Evolutionary conservation across 192 early-diverging fungal species (phyloP), one percentile per base, ranked within the genome.

Genomic region (Linnemannia elongata): DNA sequence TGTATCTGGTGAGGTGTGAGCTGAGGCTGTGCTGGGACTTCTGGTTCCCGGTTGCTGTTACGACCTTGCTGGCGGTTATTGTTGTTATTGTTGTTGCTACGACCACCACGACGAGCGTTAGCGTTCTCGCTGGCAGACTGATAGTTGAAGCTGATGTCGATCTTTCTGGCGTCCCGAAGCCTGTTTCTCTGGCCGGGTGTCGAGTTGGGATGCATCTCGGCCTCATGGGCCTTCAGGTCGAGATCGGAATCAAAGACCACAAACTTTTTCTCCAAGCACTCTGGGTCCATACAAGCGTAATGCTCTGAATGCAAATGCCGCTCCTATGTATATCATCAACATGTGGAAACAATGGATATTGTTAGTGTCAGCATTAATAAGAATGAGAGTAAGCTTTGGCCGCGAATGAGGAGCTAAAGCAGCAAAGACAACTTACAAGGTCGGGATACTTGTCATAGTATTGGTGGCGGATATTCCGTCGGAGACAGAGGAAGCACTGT

Each of bases 251-350:
- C 94, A 91, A 99, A 99, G 2, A 99, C 98, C 49, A 98, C 93
- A 93, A 99, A 99, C 91, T 98, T 99, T 82, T 95, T 93, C 57
- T 97, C 97, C 54, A 97, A 79, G 83, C 98, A 99, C 45, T 94
- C 91, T 13, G 92, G 90, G 36, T 98, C 90, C 75, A 88, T 86
- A 88, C 98, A 99, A 24, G 94, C 85, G 85, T 92, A 95, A 78
- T 99, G 98, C 22, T 96, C 95, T 49, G 86, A 81, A 73, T 91
- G 87, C 76, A 98, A 97, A 90, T 99, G 98, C 20, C 93, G 75
- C 69, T 90, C 92, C 92, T 93, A 74, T 47, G 72, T 52, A 60
- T 30, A 44, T 75, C 9, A 57, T 55, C 27, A n/a, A 74, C 17
- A 66, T 72, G 36, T 66, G 27, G 39, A 36, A 63, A 8, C 47